Conservation (phyloP, 495 filamentous ascomycete species). For the Xylaria acuta region DNA sequence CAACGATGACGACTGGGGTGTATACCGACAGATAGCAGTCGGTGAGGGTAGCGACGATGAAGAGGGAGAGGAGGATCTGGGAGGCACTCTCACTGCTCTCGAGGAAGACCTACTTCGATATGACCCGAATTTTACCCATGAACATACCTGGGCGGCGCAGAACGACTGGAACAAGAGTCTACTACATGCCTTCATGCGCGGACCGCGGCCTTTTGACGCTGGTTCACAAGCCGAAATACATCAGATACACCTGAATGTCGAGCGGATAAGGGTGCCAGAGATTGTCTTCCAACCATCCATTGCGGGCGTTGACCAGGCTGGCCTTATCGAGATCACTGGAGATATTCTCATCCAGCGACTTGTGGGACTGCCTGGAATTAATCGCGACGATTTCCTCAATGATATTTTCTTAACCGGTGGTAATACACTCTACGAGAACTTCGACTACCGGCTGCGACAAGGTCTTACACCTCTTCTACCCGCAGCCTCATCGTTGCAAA, state of each 20-base stretch:
- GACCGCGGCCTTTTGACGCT: constrained; percentile 83
- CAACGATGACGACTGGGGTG: constrained; percentile 96
- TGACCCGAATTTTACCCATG: constrained; percentile 86
- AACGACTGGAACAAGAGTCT: constrained; percentile 92
- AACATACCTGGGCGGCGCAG: constrained; percentile 89
- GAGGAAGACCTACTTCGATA: constrained; percentile 85
- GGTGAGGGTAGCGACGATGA: constrained; percentile 73
- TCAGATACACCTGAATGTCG: constrained; percentile 94
- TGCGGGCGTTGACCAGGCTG: constrained; percentile 93
- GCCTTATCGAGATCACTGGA: constrained; percentile 85
- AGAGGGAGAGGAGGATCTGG: constrained; percentile 90
- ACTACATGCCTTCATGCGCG: constrained; percentile 86
- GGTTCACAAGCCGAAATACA: constrained; percentile 80
- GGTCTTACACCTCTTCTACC: constrained; percentile 78
- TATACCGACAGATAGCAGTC: constrained; percentile 89
- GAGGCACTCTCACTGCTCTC: constrained; percentile 69
- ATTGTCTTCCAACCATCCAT: constrained; percentile 92
- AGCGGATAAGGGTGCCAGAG: constrained; percentile 95
- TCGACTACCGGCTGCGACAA: constrained; percentile 78
- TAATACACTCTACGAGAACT: constrained; percentile 84
- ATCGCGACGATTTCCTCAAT: constrained; percentile 69
- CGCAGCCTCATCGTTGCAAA: constrained; percentile 64
- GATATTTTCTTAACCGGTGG: constrained; percentile 96
- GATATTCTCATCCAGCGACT: constrained; percentile 85
- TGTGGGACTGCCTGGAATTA: constrained; percentile 53